Conservation (phyloP, 1,284 basidiomycete species). For the Termitomyces sp. region DNA sequence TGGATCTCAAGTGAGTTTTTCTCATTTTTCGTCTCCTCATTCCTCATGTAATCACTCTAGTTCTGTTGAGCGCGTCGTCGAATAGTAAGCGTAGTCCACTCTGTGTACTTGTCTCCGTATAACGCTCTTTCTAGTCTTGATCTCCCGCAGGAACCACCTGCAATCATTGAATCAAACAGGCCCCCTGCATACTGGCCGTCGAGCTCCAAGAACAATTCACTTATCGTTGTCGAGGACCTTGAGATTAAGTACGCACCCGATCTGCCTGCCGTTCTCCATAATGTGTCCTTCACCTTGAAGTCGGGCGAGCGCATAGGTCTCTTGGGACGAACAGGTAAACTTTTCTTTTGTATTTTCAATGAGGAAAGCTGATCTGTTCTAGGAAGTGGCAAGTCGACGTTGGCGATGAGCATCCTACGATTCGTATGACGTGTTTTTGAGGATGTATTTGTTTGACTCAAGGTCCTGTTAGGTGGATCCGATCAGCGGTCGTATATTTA, state of each 20-base stretch:
- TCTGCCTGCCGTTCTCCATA: slow-evolving; percentile 76
- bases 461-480: slow-evolving; percentile 61
- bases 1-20: slow-evolving; percentile 56
- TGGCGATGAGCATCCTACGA: slow-evolving; percentile 83
- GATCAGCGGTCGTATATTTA: slow-evolving; percentile 67
- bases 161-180: slow-evolving; percentile 59
- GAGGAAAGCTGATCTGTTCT: not conserved
- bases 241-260: slow-evolving; percentile 82
- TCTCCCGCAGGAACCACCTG: slow-evolving; percentile 81
- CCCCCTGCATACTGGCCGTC: slow-evolving; percentile 88
- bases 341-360: slow-evolving; percentile 2
- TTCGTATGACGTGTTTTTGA: slow-evolving; percentile 49
- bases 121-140: slow-evolving; percentile 40
- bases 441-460: not conserved
- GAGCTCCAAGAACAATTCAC: slow-evolving; percentile 45
- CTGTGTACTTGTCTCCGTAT: not conserved
- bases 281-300: slow-evolving; percentile 62
- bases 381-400: slow-evolving; percentile 68
- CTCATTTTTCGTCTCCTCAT: not conserved
- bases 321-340: slow-evolving; percentile 64
- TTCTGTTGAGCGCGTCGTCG: slow-evolving; percentile 82
- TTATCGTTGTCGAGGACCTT: slow-evolving; percentile 67
- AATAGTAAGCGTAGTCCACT: slow-evolving; percentile 47
- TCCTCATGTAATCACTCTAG: slow-evolving; percentile 29
- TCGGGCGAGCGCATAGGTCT: slow-evolving; percentile 68